Base-by-base conservation (phyloP, 192 early-diverging fungal genomes). In the Coemansia aciculifera region DNA sequence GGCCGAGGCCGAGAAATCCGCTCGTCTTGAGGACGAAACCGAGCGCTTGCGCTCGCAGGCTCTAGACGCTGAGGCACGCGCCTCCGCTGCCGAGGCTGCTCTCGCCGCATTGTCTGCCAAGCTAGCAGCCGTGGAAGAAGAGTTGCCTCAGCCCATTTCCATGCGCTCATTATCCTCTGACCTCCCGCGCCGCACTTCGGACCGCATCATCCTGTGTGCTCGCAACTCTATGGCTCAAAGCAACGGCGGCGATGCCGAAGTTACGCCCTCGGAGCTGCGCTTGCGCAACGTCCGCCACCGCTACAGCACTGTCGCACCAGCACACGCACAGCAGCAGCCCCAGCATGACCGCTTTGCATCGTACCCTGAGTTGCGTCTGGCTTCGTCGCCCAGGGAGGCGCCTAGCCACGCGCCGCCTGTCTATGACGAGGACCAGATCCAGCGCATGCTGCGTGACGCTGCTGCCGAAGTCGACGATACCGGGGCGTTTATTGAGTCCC, bases 291-390 rank as follows among this genome's bases (percentile, higher is more conserved):
- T 24, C 36, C 62, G 60, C 23, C 64, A 81, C 59, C 78, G 78
- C 59, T 59, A 81, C 64, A 75, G 73, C 52, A 64, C 67, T 1
- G 63, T 59, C 5, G 48, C 62, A 9, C 73, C 73, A 5, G 29
- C 60, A 38, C 56, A 63, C 17, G 7, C 60, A 27, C 44, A 15
- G 36, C 51, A 44, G 15, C 38, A 60, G 5, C 32, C 66, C 4
- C 9, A 49, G 9, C 57, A 62, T 21, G 77, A 79, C 72, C 74
- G 74, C 62, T 68, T 68, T 39, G 70, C 78, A n/a, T 77, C 78
- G 56, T 81, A 75, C 23, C 78, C 78, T 12, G 78, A 81, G 63
- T 70, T 81, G 63, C 73, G 73, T 1, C 62, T 79, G 12, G 69
- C 69, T 6, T 63, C 74, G 27, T 71, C 74, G 36, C 21, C 52